phyloP scores from a whole-genome alignment of 2,329 filamentous ascomycete genomes.

The Tolypocladium amazonense region DNA sequence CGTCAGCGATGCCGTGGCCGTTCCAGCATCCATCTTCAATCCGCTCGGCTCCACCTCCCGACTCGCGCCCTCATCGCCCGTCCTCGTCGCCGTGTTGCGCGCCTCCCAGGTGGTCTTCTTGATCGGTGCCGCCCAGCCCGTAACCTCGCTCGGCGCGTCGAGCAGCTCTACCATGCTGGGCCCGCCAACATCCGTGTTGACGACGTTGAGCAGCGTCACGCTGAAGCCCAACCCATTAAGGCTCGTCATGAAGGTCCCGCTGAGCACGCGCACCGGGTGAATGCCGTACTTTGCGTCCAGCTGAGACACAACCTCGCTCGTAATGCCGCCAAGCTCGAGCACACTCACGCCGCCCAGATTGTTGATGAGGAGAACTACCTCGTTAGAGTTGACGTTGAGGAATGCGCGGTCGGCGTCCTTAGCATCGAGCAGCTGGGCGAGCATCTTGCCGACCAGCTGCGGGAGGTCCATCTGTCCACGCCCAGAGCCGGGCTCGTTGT shows the following conservation, averaged over 20 bases:
- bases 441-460: conserved; percentile 52
- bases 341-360: conserved; percentile 66
- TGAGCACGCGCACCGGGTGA: conserved; percentile 52
- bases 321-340: conserved; percentile 63
- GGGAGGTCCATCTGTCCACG: conserved; percentile 40
- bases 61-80: conserved; percentile 21
- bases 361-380: conserved; percentile 62
- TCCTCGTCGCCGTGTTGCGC: conserved; percentile 36
- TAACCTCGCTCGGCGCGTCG: conserved; percentile 58
- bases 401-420: conserved; percentile 62
- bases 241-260: conserved; percentile 69
- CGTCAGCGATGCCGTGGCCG: conserved; percentile 40
- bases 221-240: conserved; percentile 69
- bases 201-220: conserved; percentile 57
- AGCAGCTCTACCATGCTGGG: conserved; percentile 58
- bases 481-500: conserved; percentile 55
- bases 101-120: conserved; percentile 53
- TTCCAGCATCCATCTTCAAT: conserved; percentile 39
- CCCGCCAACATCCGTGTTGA: conserved; percentile 45
- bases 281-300: conserved; percentile 47
- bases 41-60: conserved; percentile 31
- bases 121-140: conserved; percentile 59
- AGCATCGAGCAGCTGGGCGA: conserved; percentile 56
- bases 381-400: conserved; percentile 47
- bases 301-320: conserved; percentile 56